phyloP scores from a whole-genome alignment of 2,329 filamentous ascomycete species.

The Fusarium sp. region DNA sequence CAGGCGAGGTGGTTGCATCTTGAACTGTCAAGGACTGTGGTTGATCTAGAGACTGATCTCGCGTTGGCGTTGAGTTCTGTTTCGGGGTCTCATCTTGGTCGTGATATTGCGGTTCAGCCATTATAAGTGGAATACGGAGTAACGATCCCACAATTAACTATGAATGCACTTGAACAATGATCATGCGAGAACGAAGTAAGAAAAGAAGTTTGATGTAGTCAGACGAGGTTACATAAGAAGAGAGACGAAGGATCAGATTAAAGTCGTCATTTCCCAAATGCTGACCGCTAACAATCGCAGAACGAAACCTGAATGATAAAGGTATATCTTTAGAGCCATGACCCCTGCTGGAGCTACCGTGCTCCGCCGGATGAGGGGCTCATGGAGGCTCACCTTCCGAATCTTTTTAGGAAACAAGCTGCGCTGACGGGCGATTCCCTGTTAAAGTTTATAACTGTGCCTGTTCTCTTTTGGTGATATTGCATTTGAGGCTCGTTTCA shows the following conservation, averaged over 20 bases:
- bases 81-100: neutral
- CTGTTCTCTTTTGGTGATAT: neutral
- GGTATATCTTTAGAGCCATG: conserved; percentile 8
- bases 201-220: neutral
- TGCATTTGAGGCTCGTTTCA: conserved; percentile 1
- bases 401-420: neutral
- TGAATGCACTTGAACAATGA: neutral
- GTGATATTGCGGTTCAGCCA: conserved; percentile 3
- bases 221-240: neutral
- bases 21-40: neutral
- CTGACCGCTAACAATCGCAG: neutral
- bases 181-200: neutral
- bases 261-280: neutral
- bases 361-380: conserved; percentile 14
- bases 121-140: conserved; percentile 2
- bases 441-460: neutral
- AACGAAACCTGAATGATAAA: conserved; percentile 13
- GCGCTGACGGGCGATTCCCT: neutral
- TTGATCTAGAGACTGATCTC: neutral
- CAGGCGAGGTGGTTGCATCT: neutral
- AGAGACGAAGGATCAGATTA: neutral
- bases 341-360: conserved; percentile 7
- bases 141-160: neutral
- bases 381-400: conserved; percentile 27
- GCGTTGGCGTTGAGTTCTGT: neutral